These are phyloP conservation scores for Lotmaria passim DNA, from an alignment of 208 protist species.

Conservation along the genomic window DNA sequence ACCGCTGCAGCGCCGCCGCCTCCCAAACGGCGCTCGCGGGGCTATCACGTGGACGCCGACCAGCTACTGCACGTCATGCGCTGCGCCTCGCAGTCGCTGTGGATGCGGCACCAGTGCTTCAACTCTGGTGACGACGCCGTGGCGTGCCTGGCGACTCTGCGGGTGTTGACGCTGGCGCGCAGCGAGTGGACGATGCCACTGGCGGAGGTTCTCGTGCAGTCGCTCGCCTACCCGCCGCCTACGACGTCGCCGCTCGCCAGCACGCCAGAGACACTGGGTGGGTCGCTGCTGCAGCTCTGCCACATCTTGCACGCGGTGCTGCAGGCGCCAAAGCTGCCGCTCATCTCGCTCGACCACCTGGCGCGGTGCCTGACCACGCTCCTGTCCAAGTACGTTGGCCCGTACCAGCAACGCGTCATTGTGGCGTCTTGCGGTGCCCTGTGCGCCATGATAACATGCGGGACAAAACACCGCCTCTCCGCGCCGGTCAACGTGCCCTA, in stretches of 20 bases:
- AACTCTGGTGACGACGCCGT: constrained; percentile 51
- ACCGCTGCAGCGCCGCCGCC: not conserved
- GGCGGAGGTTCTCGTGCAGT: constrained; percentile 55
- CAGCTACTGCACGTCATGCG: constrained; percentile 67
- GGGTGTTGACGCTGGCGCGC: constrained; percentile 52
- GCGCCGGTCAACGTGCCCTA: constrained; percentile 63
- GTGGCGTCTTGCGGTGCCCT: constrained; percentile 67
- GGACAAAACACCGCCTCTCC: constrained; percentile 45
- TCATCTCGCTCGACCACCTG: constrained; percentile 65
- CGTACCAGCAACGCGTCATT: constrained; percentile 82
- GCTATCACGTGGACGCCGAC: constrained; percentile 35
- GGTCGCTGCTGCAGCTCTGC: constrained; percentile 60
- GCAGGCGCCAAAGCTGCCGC: constrained; percentile 47
- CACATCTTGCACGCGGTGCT: constrained; percentile 53
- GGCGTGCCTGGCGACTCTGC: constrained; percentile 55
- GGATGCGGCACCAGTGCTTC: constrained; percentile 57
- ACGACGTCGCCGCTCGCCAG: constrained; percentile 25
- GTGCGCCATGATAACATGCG: constrained; percentile 76
- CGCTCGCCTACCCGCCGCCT: constrained; percentile 40
- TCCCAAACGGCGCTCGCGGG: constrained; percentile 26
- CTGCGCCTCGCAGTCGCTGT: constrained; percentile 57
- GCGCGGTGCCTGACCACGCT: constrained; percentile 55
- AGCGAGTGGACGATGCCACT: constrained; percentile 71
- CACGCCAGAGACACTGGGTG: constrained; percentile 36
- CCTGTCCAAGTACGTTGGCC: constrained; percentile 84